These are phyloP conservation scores for Fistulinella cinereoalba DNA, from an alignment of 1,284 basidiomycete species.

Conservation along the genomic window DNA sequence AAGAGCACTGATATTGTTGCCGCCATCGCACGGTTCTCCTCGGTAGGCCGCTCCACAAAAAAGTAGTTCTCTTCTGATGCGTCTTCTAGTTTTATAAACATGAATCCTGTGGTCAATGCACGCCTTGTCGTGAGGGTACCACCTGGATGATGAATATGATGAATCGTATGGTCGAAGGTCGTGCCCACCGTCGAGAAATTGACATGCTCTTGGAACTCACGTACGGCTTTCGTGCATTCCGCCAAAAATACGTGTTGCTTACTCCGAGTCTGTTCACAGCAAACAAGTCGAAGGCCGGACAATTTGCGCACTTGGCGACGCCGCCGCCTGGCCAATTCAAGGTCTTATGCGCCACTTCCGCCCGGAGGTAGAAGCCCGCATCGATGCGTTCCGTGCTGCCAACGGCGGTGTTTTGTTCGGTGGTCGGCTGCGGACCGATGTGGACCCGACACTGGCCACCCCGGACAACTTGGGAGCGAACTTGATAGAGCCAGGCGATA, in stretches of 20 bases:
- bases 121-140: constrained; percentile 93
- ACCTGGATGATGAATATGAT: constrained; percentile 99
- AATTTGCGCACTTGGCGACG: constrained; percentile 96
- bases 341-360: constrained; percentile 96
- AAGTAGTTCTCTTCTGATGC: background rate
- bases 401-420: constrained; percentile 91
- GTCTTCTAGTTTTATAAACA: constrained; percentile 86
- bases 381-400: constrained; percentile 73
- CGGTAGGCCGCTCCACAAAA: constrained; percentile 42
- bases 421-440: constrained; percentile 71
- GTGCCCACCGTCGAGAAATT: constrained; percentile 90
- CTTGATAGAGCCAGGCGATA: constrained; percentile 39
- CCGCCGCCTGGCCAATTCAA: constrained; percentile 98
- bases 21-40: constrained; percentile 91
- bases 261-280: constrained; percentile 37
- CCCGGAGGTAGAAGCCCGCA: constrained; percentile 87
- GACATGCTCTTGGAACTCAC: constrained; percentile 95
- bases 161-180: constrained; percentile 87
- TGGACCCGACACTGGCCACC: constrained; percentile 71
- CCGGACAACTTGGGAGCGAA: constrained; percentile 77
- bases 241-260: constrained; percentile 10
- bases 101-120: constrained; percentile 98
- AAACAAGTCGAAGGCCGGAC: constrained; percentile 97
- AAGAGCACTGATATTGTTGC: constrained; percentile 92
- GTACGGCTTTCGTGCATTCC: too few species aligned